A percentile compares a stretch with the other conserved stretches of the same genome.
Evolutionary conservation across 768 basidiomycete species (phyloP).

Genomic region (Pleurotus cornucopiae): DNA sequence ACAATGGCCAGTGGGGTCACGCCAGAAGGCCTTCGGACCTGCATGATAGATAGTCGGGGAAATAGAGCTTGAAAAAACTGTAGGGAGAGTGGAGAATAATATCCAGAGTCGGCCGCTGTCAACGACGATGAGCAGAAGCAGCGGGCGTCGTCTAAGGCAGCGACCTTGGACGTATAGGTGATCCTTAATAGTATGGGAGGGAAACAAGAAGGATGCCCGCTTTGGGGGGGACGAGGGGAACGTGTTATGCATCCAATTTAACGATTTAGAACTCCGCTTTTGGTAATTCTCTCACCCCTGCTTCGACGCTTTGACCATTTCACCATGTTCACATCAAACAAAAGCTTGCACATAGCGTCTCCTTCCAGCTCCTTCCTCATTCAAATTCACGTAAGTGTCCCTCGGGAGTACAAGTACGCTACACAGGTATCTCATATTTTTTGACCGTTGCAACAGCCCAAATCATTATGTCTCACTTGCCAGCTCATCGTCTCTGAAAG

Average conservation of each 20-base stretch:
- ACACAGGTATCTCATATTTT: background rate
- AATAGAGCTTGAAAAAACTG: slow-evolving; percentile 20
- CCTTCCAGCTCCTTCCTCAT: background rate
- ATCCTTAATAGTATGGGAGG: slow-evolving; percentile 10
- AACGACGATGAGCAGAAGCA: background rate
- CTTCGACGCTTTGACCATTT: slow-evolving; percentile 8
- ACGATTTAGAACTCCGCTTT: background rate
- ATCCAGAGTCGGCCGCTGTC: background rate
- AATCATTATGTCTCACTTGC: background rate
- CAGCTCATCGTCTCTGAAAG: background rate
- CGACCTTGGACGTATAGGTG: slow-evolving; percentile 5
- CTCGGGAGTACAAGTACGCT: background rate
- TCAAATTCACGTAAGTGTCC: background rate
- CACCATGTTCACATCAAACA: slow-evolving; percentile 6
- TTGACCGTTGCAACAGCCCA: background rate
- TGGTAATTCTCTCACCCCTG: slow-evolving; percentile 3
- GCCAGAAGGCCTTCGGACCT: slow-evolving; percentile 46
- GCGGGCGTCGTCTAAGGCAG: slow-evolving; percentile 2
- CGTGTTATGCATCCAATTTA: slow-evolving; percentile 7
- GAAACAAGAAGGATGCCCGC: slow-evolving; percentile 8
- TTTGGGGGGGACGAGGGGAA: slow-evolving; percentile 1
- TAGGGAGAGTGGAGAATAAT: slow-evolving; percentile 16
- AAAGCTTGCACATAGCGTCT: background rate
- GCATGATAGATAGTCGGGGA: slow-evolving; percentile 27
- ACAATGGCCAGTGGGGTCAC: slow-evolving; percentile 57